Percentiles rank a stretch among this genome's conserved stretches.
These are phyloP conservation scores for Ogataea parapolymorpha DNA, from an alignment of 805 yeast genomes.

Conservation along the genomic window DNA sequence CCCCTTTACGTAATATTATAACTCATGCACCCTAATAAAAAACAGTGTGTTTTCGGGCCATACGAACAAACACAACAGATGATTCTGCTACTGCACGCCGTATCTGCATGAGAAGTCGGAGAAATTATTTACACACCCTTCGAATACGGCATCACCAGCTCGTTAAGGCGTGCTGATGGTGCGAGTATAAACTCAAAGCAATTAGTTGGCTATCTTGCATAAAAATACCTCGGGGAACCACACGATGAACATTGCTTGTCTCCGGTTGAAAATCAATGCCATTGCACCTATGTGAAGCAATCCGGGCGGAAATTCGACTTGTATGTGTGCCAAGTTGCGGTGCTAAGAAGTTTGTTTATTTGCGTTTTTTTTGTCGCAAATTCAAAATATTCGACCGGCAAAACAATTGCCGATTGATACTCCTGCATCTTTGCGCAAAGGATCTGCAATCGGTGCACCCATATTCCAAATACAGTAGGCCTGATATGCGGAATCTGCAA, in stretches of 20 bases:
- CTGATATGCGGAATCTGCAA: neutral
- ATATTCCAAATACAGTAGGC: neutral
- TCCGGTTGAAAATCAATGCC: no score
- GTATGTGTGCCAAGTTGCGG: neutral
- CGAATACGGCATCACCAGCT: constrained; percentile 1
- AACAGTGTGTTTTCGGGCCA: neutral
- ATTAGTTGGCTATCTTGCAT: neutral
- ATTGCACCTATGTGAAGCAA: no score
- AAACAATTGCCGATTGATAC: neutral
- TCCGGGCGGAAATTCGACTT: no score
- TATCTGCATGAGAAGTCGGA: constrained; percentile 1
- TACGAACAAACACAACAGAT: neutral
- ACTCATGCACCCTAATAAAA: neutral
- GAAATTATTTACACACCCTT: neutral
- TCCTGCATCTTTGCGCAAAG: neutral
- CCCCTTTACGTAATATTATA: neutral
- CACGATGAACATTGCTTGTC: no score
- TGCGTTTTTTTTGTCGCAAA: neutral
- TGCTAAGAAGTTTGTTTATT: neutral
- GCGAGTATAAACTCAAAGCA: neutral
- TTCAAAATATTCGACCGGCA: neutral
- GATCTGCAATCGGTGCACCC: neutral
- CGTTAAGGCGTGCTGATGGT: constrained; percentile 1
- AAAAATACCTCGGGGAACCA: neutral
- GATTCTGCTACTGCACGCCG: neutral